Base-by-base conservation (phyloP, 495 filamentous ascomycete genomes). In the Parmelia sp. region DNA sequence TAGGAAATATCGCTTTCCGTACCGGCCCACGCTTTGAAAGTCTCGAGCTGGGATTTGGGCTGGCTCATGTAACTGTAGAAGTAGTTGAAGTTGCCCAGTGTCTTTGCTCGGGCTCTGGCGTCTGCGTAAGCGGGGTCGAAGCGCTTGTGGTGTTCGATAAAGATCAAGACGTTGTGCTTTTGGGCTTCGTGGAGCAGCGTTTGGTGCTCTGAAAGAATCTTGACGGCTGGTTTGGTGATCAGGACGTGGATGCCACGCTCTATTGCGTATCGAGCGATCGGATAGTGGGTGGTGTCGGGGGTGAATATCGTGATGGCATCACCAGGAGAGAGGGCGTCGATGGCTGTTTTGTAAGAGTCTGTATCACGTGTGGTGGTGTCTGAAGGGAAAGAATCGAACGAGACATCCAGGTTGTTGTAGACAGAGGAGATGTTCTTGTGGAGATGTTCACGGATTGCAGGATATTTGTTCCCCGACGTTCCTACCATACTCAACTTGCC, bases 51-150 rank as follows among this genome's bases (percentile, higher is more conserved):
- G 25, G 75, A 86, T 73, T 97, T 96, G 29, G 92, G 92, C 80
- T 97, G 92, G 58, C 84, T 88, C 92, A 97, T 96, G 79, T 96
- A 97, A 67, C 84, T 88, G 79, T 96, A 96, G 76, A 96, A 97
- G 80, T 96, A 96, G 77, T 95, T 96, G 83, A 96, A 96, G 74
- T 96, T 89, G 58, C 92, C 92, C 9, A 97, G 76, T 33, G 74
- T 82, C 70, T 80, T 75, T 0, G 92, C 90, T 65, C 88, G 86
- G 71, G 85, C 86, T 53, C 76, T 75, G 2, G 92, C 92, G 71
- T 97, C 92, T 8, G 88, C 82, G 79, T 97, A 97, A 0, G 90
- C 91, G 1, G 92, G 92, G 73, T 96, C 92, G 75, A 86, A 97
- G 57, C 92, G 90, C 74, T 97, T 97, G 81, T 97, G 92, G 77